Percentiles rank a stretch among this genome's conserved stretches.
phyloP scores from a whole-genome alignment of 495 filamentous ascomycete species.

The Articulospora tetracladia region DNA sequence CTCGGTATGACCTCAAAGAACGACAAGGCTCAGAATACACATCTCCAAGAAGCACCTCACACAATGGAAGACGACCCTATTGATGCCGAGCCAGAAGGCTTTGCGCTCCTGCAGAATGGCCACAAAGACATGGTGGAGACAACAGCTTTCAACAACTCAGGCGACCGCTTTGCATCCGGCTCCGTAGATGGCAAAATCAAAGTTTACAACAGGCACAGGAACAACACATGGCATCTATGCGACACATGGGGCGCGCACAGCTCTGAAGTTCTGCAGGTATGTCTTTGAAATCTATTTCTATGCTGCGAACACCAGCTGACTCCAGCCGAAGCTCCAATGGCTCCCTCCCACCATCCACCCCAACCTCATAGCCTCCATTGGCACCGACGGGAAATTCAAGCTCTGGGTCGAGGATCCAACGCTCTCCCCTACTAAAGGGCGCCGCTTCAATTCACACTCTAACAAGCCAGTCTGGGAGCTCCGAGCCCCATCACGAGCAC shows the following conservation, averaged over 20 bases:
- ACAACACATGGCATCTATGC: conserved; percentile 71
- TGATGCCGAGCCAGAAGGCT: conserved; percentile 23
- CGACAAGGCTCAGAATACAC: background rate
- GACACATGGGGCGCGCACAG: conserved; percentile 92
- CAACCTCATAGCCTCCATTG: conserved; percentile 60
- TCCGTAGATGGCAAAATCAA: conserved; percentile 92
- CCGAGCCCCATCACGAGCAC: conserved; percentile 49
- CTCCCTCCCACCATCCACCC: conserved; percentile 53
- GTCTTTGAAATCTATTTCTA: conserved; percentile 21
- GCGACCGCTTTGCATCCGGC: conserved; percentile 84
- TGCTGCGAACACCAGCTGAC: background rate
- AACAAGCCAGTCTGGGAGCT: conserved; percentile 31
- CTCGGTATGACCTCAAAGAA: background rate
- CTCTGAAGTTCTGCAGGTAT: conserved; percentile 85
- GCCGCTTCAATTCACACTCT: conserved; percentile 61
- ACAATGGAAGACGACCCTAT: conserved; percentile 9
- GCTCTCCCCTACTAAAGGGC: conserved; percentile 62
- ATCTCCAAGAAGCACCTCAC: background rate
- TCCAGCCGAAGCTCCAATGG: conserved; percentile 68
- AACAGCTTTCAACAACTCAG: conserved; percentile 72
- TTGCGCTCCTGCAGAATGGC: conserved; percentile 50
- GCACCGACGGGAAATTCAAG: conserved; percentile 82
- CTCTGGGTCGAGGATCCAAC: conserved; percentile 86
- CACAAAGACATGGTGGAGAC: conserved; percentile 68
- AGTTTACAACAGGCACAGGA: conserved; percentile 78